These are phyloP conservation scores for Paraleonurus japonicus DNA, from an alignment of 257 asterid genomes.

Conservation along the genomic window DNA sequence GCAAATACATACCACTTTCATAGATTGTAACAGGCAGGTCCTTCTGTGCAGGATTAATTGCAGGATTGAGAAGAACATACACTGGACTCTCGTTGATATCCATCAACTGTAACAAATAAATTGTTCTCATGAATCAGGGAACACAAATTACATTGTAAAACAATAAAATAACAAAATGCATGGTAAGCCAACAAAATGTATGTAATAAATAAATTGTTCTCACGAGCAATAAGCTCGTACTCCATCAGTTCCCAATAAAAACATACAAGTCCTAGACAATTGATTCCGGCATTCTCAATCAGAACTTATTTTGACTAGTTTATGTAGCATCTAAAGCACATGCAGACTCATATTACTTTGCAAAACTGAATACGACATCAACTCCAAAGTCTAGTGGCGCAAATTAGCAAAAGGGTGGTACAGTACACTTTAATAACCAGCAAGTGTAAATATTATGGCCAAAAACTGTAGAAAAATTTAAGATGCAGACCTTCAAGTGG, in stretches of 20 bases:
- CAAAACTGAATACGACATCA: slow-evolving; percentile 2
- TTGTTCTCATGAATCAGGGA: slow-evolving; percentile 6
- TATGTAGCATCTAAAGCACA: background rate
- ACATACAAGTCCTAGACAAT: slow-evolving; percentile 1
- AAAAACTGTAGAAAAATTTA: background rate
- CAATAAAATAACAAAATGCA: background rate
- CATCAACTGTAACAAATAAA: slow-evolving; percentile 61
- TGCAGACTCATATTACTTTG: background rate
- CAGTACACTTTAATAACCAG: background rate
- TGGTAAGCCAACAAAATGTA: background rate
- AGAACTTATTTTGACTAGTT: background rate
- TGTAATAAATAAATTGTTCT: too few species aligned
- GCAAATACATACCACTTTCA: slow-evolving; percentile 77
- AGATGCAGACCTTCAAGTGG: slow-evolving; percentile 3
- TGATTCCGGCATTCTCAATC: background rate
- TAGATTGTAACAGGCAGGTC: slow-evolving; percentile 85
- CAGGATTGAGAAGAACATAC: slow-evolving; percentile 88
- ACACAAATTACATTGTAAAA: background rate
- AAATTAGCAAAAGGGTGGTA: background rate
- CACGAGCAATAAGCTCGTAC: background rate
- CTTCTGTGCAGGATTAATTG: slow-evolving; percentile 88
- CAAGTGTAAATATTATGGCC: background rate
- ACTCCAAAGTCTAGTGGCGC: background rate
- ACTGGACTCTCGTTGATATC: slow-evolving; percentile 96
- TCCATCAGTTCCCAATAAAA: background rate